phyloP scores from a whole-genome alignment of 768 basidiomycete species.

The Serendipita sp. region DNA sequence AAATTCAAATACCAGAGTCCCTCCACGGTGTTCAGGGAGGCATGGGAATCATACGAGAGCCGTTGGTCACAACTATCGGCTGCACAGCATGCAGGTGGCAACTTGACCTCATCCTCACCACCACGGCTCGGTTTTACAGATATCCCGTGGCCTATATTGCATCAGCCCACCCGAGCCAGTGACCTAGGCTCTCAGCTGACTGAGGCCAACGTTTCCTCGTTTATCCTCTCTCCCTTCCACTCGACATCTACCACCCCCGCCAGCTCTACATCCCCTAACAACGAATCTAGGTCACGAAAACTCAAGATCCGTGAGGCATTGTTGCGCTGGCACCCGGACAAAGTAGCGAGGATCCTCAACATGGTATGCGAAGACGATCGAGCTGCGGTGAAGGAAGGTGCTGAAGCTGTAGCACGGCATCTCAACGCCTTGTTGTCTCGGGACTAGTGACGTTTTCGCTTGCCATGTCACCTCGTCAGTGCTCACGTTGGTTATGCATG shows the following conservation, averaged over 20 bases:
- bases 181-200: constrained; percentile 22
- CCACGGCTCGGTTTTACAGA: constrained; percentile 28
- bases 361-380: constrained; percentile 30
- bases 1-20: neutral
- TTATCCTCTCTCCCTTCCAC: constrained; percentile 32
- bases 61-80: constrained; percentile 28
- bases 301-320: constrained; percentile 44
- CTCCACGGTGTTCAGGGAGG: constrained; percentile 11
- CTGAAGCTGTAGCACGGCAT: constrained; percentile 27
- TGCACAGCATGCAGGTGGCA: constrained; percentile 20
- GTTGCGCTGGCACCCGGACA: constrained; percentile 56
- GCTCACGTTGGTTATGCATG: neutral
- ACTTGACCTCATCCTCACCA: constrained; percentile 10
- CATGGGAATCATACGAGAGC: constrained; percentile 40
- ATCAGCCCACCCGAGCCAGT: constrained; percentile 9
- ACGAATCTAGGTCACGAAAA: constrained; percentile 25
- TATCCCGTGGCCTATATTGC: constrained; percentile 46
- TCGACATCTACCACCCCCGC: constrained; percentile 23
- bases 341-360: constrained; percentile 30
- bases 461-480: too few species aligned
- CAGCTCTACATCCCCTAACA: neutral
- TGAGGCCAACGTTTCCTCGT: constrained; percentile 27
- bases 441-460: neutral
- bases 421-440: constrained; percentile 21
- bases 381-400: constrained; percentile 30